Conservation (phyloP, 2,329 filamentous ascomycete genomes). For the Aspergillus quadrilineatus region DNA sequence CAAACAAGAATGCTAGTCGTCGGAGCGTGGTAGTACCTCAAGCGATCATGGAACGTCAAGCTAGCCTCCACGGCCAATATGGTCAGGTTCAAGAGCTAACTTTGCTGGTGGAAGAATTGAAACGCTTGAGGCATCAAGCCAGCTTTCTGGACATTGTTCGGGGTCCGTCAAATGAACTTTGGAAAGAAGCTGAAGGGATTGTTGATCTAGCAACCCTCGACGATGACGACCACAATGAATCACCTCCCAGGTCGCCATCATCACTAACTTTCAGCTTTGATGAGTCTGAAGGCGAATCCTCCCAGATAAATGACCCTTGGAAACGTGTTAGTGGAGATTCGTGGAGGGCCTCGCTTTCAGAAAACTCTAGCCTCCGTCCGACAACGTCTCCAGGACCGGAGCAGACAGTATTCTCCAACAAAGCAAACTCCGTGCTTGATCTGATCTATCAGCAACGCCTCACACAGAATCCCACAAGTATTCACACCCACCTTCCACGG, state of each 20-base stretch:
- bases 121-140: slow-evolving; percentile 59
- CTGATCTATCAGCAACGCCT: slow-evolving; percentile 55
- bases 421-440: slow-evolving; percentile 63
- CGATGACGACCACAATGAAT: slow-evolving; percentile 55
- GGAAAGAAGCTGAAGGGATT: slow-evolving; percentile 66
- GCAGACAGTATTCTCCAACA: slow-evolving; percentile 55
- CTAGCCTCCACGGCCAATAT: slow-evolving; percentile 65
- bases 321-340: slow-evolving; percentile 34
- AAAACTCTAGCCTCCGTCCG: slow-evolving; percentile 28
- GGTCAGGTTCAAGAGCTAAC: slow-evolving; percentile 64
- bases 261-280: slow-evolving; percentile 60
- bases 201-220: slow-evolving; percentile 66
- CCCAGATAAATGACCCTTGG: slow-evolving; percentile 30
- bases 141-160: slow-evolving; percentile 53
- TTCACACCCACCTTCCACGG: slow-evolving; percentile 27
- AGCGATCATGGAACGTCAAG: slow-evolving; percentile 63
- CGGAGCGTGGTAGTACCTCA: slow-evolving; percentile 54
- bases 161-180: slow-evolving; percentile 55
- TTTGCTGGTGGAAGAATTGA: slow-evolving; percentile 63
- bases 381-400: slow-evolving; percentile 43
- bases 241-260: slow-evolving; percentile 53
- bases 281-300: slow-evolving; percentile 55
- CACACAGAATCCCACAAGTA: slow-evolving; percentile 27
- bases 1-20: slow-evolving; percentile 23
- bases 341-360: slow-evolving; percentile 30